Evolutionary conservation across 1,139 yeast genomes (phyloP), one percentile per base, ranked within the genome.

Genomic region (Yamadazyma dushanensis): DNA sequence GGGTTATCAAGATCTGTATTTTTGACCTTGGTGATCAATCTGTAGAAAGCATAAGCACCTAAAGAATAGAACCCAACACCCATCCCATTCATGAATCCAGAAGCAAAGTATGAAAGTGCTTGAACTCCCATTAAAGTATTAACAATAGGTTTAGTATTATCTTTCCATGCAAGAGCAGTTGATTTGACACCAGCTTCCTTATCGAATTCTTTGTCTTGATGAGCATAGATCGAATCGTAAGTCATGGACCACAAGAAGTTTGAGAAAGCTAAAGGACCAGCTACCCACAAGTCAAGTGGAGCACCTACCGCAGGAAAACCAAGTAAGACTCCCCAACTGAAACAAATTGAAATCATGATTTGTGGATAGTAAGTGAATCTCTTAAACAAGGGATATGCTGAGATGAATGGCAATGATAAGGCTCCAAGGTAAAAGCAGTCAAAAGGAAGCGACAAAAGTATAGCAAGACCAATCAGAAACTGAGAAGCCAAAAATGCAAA

Each of bases 251-350:
- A 94, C 38, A 83, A 70, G 56, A 83, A 85, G 31, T 89, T 82
- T 13, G 96, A 79, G 3, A 80, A 59, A 49, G 83, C 87, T 35
- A 94, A 68, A 1, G 96, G 88, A 9, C 78, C 66, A 77, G 90
- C 90, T 3, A 89, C 85, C 15, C 78, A 63, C 66, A 78, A 72
- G 47, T 78, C 73, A 73, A 92, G 74, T 1, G 90, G 78, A 1
- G 96, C 96, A 2, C 71, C 70, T 74, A 94, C 88, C 1, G 97
- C 97, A 3, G 98, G 97, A 60, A 86, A 92, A 0, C 98, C 98
- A 22, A 92, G 65, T 26, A 92, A 58, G 8, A 96, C 89, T 17
- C 96, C 98, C 98, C 98, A 94, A 43, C 88, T 83, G 59, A 88
- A 94, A 50, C 96, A 86, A 10, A 84, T 71, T 14, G 95, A 77